Base-by-base conservation (phyloP, 2,329 filamentous ascomycete genomes). In the Delphinella strobiligena region DNA sequence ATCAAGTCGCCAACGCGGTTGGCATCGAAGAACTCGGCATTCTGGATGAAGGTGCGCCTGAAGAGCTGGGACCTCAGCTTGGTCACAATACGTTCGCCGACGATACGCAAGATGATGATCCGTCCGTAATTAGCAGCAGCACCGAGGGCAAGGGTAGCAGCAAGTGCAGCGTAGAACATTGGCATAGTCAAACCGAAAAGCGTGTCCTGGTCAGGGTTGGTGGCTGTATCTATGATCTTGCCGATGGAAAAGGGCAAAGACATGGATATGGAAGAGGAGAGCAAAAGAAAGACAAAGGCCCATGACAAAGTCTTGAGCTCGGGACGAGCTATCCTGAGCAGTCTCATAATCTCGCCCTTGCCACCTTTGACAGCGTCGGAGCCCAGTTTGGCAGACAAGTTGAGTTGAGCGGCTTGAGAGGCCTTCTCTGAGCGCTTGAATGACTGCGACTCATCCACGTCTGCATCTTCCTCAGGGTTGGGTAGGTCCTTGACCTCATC, bases 21-120 rank as follows among this genome's bases (percentile, higher is more conserved):
- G 30, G 91, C 91, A 58, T 98, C 91, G 55, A 98, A 98, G 66
- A 98, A 98, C 55, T 96, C 91, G 43, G 91, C 91, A 60, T 98
- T 91, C 60, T 98, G 91, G n/a, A 91, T 74, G 51, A 93, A 93
- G 0, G 91, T 98, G 47, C 82, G 78, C 48, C 86, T 78, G 65
- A 93, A 98, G 3, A 98, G 75, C 55, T 86, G 82, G 12, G 88
- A 89, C 45, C 91, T 78, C 40, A 98, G 71, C 50, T 89, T 77
- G 9, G 89, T 81, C 39, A 98, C 91, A 43, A 98, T 91, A 31
- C 91, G 75, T 62, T 98, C 91, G 47, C 91, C 93, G 5, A 98
- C 85, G 45, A 96, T 91, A 18, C 91, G 78, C 16, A 98, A 73
- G 39, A 96, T 80, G 42, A 96, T 81, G 51, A 98, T 93, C 49